Percentiles rank a stretch among this genome's conserved stretches.
These are phyloP conservation scores for Myxozyma sirexii DNA, from an alignment of 805 yeast species.

Conservation along the genomic window DNA sequence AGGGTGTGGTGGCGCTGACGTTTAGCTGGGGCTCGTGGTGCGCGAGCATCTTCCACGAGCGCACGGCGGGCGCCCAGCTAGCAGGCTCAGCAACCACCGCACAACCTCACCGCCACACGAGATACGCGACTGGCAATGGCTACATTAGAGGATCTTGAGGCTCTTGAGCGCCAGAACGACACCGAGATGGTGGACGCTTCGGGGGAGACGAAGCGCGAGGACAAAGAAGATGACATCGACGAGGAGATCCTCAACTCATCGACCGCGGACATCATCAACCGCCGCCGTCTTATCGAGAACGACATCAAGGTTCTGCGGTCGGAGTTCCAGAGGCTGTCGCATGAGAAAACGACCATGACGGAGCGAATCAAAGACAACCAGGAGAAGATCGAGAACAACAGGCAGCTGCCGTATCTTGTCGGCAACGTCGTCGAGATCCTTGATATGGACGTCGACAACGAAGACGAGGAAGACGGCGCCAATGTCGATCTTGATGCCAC, in stretches of 20 bases:
- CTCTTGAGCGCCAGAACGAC: conserved; percentile 44
- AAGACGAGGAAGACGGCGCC: conserved; percentile 82
- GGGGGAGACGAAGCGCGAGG: conserved; percentile 30
- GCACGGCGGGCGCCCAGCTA: neutral
- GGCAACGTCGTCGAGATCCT: conserved; percentile 95
- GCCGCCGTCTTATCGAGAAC: conserved; percentile 86
- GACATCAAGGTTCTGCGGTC: conserved; percentile 94
- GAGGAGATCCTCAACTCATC: conserved; percentile 78
- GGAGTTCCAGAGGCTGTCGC: conserved; percentile 84
- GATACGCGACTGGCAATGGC: conserved; percentile 54
- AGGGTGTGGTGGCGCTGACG: conserved; percentile 7
- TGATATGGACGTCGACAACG: conserved; percentile 84
- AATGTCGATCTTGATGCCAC: conserved; percentile 90
- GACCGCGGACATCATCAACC: conserved; percentile 78
- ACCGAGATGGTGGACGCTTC: conserved; percentile 49
- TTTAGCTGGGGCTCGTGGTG: neutral
- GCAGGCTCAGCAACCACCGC: neutral
- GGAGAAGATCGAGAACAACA: conserved; percentile 93
- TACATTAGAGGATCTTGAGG: conserved; percentile 79
- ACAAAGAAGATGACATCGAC: conserved; percentile 64
- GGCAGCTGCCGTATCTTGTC: conserved; percentile 92
- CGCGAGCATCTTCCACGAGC: conserved; percentile 7
- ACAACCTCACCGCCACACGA: neutral
- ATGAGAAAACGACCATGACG: conserved; percentile 89
- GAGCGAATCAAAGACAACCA: conserved; percentile 94